Conservation (phyloP, 2,329 filamentous ascomycete genomes). For the Diaporthe sp. region DNA sequence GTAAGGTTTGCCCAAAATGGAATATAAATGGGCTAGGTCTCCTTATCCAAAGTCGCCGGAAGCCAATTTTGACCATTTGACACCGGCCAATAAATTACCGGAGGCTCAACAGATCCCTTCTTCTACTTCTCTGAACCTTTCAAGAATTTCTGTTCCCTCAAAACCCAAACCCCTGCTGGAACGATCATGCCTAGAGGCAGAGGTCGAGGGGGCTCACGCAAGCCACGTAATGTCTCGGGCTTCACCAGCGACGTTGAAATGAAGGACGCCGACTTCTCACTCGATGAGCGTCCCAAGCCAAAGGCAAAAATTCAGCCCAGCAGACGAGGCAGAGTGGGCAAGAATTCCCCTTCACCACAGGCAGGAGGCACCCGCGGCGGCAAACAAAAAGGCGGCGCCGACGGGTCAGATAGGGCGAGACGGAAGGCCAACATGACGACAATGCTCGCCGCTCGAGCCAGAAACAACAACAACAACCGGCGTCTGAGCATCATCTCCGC, state of each 20-base stretch:
- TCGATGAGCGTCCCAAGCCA: not conserved
- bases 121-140: not conserved
- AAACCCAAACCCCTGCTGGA: not conserved
- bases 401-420: not conserved
- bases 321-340: slow-evolving; percentile 12
- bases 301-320: not conserved
- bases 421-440: not conserved
- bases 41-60: not conserved
- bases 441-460: not conserved
- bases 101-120: not conserved
- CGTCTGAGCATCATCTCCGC: slow-evolving; percentile 12
- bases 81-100: not conserved
- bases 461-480: not conserved
- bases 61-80: not conserved
- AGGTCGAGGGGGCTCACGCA: slow-evolving; percentile 1
- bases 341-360: not conserved
- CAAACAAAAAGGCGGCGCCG: not conserved
- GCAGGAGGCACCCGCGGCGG: not conserved
- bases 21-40: not conserved
- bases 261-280: not conserved
- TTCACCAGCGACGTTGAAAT: slow-evolving; percentile 5
- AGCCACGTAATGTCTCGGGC: not conserved
- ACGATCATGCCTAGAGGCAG: slow-evolving; percentile 11
- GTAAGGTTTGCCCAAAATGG: not conserved
- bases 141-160: not conserved